Evolutionary conservation across 2,329 filamentous ascomycete species (phyloP).

Genomic region (Fusarium incarnatum): DNA sequence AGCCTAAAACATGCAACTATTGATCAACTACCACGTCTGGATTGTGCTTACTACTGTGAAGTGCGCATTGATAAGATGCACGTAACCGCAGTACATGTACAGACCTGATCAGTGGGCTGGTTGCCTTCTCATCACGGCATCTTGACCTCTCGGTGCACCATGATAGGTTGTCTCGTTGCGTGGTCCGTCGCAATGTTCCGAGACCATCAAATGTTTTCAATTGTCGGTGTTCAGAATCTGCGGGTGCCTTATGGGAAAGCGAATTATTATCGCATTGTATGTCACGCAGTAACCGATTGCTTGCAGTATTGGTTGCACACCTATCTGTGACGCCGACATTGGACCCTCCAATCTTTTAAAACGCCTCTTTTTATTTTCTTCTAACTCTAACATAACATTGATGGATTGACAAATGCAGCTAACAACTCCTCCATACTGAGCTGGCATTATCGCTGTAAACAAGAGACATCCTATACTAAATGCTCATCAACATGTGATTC

Average conservation of each 20-base stretch:
- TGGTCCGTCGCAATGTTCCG: conserved; percentile 17
- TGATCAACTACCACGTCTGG: not conserved
- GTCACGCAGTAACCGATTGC: conserved; percentile 19
- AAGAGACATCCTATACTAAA: conserved; percentile 26
- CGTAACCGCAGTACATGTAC: conserved; percentile 30
- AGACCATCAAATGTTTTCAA: not conserved
- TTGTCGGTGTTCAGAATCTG: not conserved
- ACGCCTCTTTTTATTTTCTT: conserved; percentile 27
- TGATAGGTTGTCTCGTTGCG: not conserved
- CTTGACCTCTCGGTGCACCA: not conserved
- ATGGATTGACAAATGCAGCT: conserved; percentile 16
- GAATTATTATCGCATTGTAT: conserved; percentile 16
- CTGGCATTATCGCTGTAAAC: conserved; percentile 25
- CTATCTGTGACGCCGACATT: conserved; percentile 19
- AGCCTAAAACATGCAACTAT: conserved; percentile 2
- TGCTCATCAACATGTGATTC: conserved; percentile 32
- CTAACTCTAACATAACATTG: not conserved
- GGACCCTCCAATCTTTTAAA: conserved; percentile 31
- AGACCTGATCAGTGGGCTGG: conserved; percentile 25
- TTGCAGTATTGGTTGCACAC: conserved; percentile 12
- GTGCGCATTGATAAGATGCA: conserved; percentile 7
- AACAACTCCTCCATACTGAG: conserved; percentile 18
- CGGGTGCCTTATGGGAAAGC: conserved; percentile 7
- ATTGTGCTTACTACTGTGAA: not conserved
- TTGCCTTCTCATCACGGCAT: not conserved